Evolutionary conservation across 495 filamentous ascomycete genomes (phyloP), one percentile per base, ranked within the genome.

Genomic region (Chaetomium fimeti): DNA sequence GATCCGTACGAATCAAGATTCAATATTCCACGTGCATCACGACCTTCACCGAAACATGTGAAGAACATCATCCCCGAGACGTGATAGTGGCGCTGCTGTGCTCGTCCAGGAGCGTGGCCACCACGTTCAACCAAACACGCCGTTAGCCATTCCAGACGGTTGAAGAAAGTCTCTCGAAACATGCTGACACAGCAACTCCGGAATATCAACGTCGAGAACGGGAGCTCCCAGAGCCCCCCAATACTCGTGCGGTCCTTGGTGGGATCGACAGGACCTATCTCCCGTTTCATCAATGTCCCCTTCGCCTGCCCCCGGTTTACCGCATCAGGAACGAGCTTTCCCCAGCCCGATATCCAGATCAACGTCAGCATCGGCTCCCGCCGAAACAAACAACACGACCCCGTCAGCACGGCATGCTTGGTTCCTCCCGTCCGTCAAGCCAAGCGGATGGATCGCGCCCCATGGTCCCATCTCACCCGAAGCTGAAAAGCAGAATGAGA

Each of bases 71-170:
- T 36, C n/a, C 54, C 16, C n/a, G 8, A 22, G 36, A 57, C 29
- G 54, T 57, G 54, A 57, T 43, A 57, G 54, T 57, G 54, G 54
- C 54, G 32, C 36, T 18, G 28, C 52, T 28, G 12, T 29, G 1
- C 29, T 27, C n/a, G n/a, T 11, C 9, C 16, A 16, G 32, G 8
- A 27, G 32, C 54, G 8, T 57, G 54, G 54, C 54, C 32, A 40
- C 54, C 32, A 40, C 54, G 54, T 57, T 57, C 29, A 18, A 15
- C 42, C 12, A 22, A 49, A 49, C 45, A 22, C 15, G 4, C 45
- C 24, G 49, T 24, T 53, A 13, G 25, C 25, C 13, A 53, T 53
- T 53, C 49, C 49, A 53, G 49, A 53, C 28, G 3, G 18, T 12
- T 4, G 27, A 29, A 16, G 24, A 16, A 16, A 24, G 4, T 49